Evolutionary conservation across 305 asterid genomes (phyloP).

Genomic region (Solanum chacoense): DNA sequence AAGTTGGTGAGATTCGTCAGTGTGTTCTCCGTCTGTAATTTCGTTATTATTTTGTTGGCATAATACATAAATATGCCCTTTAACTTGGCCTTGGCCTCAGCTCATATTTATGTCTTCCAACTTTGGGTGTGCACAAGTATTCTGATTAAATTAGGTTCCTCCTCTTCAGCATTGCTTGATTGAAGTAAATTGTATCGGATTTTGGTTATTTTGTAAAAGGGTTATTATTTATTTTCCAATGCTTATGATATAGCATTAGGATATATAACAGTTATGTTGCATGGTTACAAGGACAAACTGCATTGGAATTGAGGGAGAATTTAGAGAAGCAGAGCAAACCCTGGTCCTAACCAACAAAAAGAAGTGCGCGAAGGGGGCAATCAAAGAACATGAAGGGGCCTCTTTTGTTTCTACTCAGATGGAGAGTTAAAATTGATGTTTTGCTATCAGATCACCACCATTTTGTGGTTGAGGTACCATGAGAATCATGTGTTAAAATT

Average conservation of each 20-base stretch:
- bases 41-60: not conserved
- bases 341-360: not conserved
- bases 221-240: not conserved
- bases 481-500: not conserved
- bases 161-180: not conserved
- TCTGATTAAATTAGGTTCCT: not conserved
- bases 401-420: not conserved
- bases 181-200: not conserved
- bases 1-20: not conserved
- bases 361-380: not conserved
- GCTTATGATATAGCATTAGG: not conserved
- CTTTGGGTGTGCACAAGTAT: not conserved
- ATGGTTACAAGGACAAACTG: not conserved
- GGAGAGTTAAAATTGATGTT: not conserved
- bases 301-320: not conserved
- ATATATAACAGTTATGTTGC: not conserved
- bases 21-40: not conserved
- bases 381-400: not conserved
- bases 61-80: too few relatives aligned
- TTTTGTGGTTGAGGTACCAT: not conserved
- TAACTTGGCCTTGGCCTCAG: too few relatives aligned
- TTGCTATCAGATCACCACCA: not conserved
- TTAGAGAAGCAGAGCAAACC: not conserved
- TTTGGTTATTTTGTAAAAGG: not conserved
- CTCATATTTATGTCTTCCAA: not conserved